Conservation (phyloP, 2,329 filamentous ascomycete genomes). For the Clonostachys rhizophaga region DNA sequence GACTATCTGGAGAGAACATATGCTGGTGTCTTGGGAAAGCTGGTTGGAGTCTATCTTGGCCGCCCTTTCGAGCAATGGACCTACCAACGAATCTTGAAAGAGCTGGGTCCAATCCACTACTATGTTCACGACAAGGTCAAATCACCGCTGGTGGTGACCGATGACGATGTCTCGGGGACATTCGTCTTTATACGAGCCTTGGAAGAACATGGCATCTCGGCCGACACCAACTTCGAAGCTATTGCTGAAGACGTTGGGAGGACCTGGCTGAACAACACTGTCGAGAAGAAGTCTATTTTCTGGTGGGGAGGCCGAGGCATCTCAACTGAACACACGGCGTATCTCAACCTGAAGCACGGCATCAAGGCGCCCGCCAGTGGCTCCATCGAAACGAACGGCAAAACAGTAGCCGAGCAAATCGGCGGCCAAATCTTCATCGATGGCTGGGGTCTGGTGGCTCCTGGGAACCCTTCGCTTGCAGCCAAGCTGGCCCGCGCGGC, state of each 20-base stretch:
- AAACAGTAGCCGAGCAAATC: conserved; percentile 26
- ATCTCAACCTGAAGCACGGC: conserved; percentile 27
- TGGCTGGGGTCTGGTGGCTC: conserved; percentile 24
- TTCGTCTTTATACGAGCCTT: conserved; percentile 27
- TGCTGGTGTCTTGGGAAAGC: conserved; percentile 29
- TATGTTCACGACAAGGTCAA: conserved; percentile 21
- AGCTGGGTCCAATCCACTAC: conserved; percentile 20
- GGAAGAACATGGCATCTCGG: conserved; percentile 16
- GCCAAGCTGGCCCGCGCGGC: conserved; percentile 21
- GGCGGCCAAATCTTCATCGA: conserved; percentile 32
- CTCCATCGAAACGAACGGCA: conserved; percentile 11
- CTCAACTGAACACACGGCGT: conserved; percentile 30
- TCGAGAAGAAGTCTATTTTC: conserved; percentile 17
- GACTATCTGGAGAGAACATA: conserved; percentile 26
- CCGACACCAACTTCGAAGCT: not conserved
- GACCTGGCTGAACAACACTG: conserved; percentile 7
- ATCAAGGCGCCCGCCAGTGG: conserved; percentile 24
- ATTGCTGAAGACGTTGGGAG: conserved; percentile 4
- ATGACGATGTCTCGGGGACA: conserved; percentile 26
- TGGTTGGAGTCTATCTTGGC: conserved; percentile 30
- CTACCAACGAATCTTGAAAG: conserved; percentile 19
- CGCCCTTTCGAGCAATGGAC: conserved; percentile 30
- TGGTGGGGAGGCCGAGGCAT: conserved; percentile 32
- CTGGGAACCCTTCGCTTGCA: too few species aligned
- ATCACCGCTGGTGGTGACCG: conserved; percentile 20